These are phyloP conservation scores for Ophiosphaerella korrae DNA, from an alignment of 2,329 filamentous ascomycete species.

Conservation along the genomic window DNA sequence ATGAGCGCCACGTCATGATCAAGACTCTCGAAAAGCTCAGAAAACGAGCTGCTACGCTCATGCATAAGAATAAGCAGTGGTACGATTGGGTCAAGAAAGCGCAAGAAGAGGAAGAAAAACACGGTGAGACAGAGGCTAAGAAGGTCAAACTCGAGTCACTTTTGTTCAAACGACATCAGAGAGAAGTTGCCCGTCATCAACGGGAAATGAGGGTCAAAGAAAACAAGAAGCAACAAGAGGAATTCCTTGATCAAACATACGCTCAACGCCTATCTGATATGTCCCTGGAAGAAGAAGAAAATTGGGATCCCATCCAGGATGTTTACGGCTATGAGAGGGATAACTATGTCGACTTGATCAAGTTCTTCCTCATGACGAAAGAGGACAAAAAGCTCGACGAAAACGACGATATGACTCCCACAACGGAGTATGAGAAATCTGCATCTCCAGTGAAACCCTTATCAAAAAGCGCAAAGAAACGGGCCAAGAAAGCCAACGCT, in stretches of 20 bases:
- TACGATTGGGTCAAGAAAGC: slow-evolving; percentile 54
- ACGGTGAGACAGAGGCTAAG: slow-evolving; percentile 55
- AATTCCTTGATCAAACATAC: slow-evolving; percentile 52
- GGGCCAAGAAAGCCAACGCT: slow-evolving; percentile 35
- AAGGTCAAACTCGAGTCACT: slow-evolving; percentile 57
- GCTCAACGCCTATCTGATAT: slow-evolving; percentile 48
- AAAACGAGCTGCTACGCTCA: slow-evolving; percentile 49
- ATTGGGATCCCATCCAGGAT: slow-evolving; percentile 58
- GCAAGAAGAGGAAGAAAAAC: slow-evolving; percentile 53
- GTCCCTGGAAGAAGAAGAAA: slow-evolving; percentile 42
- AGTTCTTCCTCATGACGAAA: slow-evolving; percentile 53
- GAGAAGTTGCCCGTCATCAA: slow-evolving; percentile 50
- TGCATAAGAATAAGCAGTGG: slow-evolving; percentile 56
- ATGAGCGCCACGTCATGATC: slow-evolving; percentile 44
- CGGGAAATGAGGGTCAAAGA: slow-evolving; percentile 49
- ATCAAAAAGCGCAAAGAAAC: slow-evolving; percentile 42
- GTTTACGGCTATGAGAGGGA: slow-evolving; percentile 52
- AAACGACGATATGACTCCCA: neutral
- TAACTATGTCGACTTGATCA: slow-evolving; percentile 53
- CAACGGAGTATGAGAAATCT: neutral
- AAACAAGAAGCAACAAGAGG: slow-evolving; percentile 51
- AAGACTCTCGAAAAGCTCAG: slow-evolving; percentile 53
- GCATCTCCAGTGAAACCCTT: slow-evolving; percentile 17
- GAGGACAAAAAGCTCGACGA: slow-evolving; percentile 15
- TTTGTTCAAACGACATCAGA: slow-evolving; percentile 55